Base-by-base conservation (phyloP, 176 grass and related monocot genomes). In the Cenchrus purpureus region DNA sequence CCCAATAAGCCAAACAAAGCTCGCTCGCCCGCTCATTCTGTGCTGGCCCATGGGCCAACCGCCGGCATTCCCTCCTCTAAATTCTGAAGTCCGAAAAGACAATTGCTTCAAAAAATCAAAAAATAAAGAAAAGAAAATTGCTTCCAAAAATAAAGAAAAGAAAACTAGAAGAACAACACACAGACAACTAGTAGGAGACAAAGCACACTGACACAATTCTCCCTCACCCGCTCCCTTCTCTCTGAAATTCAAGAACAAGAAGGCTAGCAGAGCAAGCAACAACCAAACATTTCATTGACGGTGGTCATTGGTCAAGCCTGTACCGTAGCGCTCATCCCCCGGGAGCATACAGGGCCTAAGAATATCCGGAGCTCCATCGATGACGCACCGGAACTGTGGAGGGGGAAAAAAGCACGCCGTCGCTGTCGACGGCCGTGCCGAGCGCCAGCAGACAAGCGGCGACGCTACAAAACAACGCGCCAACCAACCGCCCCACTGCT, bases 381-480 rank as follows among this genome's bases (percentile, higher is more conserved):
- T 85, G 78, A 89, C 77, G 88, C 79, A 1, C 15, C 40, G 15
- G 29, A 46, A 56, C 80, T 79, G 80, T 19, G 58, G 59, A 20
- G 61, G 28, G 52, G 4, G 45, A 58, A 81, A 48, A 50, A 49
- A 61, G 71, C 83, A 16, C 44, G 63, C 15, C 32, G 88, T 89
- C 83, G 71, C 78, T 85, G 63, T 89, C 88, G 54, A 76, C 77
- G 71, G 62, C 83, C 51, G 63, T 89, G 83, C 87, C 83, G 71
- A 82, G 78, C 78, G 80, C 54, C 71, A 86, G 83, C 82, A 69
- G 82, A 82, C 78, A 89, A 85, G 22, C 83, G n/a, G 32, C 48
- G 52, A 85, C 57, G 67, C 71, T 89, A 89, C 88, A 86, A 89
- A 86, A 63, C 83, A 71, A 70, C 50, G 88, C 88, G 83, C 63